Conservation (phyloP, 2,329 filamentous ascomycete genomes). For the Calycina herbarum region DNA sequence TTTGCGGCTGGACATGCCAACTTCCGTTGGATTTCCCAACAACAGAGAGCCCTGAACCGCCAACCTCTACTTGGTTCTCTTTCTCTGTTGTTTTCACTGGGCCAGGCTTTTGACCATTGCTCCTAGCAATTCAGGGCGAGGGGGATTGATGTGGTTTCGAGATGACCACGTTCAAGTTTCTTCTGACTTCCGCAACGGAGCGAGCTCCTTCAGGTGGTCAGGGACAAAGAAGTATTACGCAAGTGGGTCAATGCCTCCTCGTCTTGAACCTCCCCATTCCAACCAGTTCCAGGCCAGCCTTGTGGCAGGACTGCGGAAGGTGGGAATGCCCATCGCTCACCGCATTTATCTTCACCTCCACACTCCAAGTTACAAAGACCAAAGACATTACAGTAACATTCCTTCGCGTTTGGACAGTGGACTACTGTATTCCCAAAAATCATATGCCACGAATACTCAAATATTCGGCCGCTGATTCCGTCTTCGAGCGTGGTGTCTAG, state of each 20-base stretch:
- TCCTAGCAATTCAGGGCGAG: too few species aligned
- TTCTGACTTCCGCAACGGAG: too few species aligned
- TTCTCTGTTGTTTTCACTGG: neutral
- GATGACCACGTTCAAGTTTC: too few species aligned
- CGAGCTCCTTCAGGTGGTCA: neutral
- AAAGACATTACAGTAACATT: constrained; percentile 68
- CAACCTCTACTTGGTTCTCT: neutral
- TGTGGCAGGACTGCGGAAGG: constrained; percentile 56
- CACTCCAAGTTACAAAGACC: constrained; percentile 53
- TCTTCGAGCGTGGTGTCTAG: constrained; percentile 54
- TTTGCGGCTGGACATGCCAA: neutral
- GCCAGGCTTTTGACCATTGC: neutral
- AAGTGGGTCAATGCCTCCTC: constrained; percentile 4
- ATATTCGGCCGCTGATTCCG: constrained; percentile 55
- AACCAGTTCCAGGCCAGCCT: constrained; percentile 62
- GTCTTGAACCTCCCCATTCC: constrained; percentile 44
- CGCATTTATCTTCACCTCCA: constrained; percentile 49
- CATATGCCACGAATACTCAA: constrained; percentile 66
- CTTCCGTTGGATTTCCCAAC: neutral
- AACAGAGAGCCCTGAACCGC: neutral
- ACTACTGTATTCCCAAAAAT: constrained; percentile 58
- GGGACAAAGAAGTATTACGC: neutral
- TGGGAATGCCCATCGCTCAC: constrained; percentile 59
- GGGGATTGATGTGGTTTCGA: too few species aligned
- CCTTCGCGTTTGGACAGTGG: constrained; percentile 59